Evolutionary conservation across 352 stramenopile species (phyloP).

Genomic region (Halophytophthora polymorphica): DNA sequence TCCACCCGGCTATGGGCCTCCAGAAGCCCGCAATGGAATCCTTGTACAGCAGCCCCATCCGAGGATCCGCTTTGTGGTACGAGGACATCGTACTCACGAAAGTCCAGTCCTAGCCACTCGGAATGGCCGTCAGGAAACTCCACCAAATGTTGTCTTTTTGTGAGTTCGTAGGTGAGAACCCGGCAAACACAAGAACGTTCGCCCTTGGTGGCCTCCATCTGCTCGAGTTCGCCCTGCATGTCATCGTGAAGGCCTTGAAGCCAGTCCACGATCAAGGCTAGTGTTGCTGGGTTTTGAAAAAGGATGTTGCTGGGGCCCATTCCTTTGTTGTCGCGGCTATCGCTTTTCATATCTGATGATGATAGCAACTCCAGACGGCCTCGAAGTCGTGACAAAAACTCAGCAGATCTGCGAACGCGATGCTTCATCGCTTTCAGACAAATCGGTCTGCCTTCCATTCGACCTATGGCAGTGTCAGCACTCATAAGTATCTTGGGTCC

Average conservation of each 20-base stretch:
- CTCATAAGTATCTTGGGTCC: slow-evolving; percentile 16
- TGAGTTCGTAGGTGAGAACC: slow-evolving; percentile 38
- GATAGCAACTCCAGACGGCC: not conserved
- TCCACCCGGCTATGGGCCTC: not conserved
- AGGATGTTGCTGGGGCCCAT: not conserved
- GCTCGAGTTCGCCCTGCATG: slow-evolving; percentile 1
- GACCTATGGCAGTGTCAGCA: slow-evolving; percentile 1
- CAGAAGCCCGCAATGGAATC: slow-evolving; percentile 17
- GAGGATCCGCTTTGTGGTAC: not conserved
- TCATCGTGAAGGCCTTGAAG: slow-evolving; percentile 8
- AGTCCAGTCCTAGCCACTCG: slow-evolving; percentile 37
- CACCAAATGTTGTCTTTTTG: slow-evolving; percentile 35
- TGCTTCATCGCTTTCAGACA: slow-evolving; percentile 15
- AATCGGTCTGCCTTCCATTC: slow-evolving; percentile 2
- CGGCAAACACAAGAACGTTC: slow-evolving; percentile 20
- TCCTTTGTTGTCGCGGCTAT: not conserved
- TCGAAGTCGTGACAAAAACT: slow-evolving; percentile 3
- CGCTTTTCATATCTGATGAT: not conserved
- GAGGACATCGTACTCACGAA: slow-evolving; percentile 46
- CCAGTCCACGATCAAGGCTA: slow-evolving; percentile 16
- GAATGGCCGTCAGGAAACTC: slow-evolving; percentile 55
- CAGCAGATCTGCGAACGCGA: slow-evolving; percentile 11
- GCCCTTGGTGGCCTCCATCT: slow-evolving; percentile 11
- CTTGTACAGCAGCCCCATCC: not conserved
- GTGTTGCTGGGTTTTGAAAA: slow-evolving; percentile 4